Evolutionary conservation across 805 yeast species (phyloP), one percentile per base, ranked within the genome.

Genomic region (Nakazawaea holstii): DNA sequence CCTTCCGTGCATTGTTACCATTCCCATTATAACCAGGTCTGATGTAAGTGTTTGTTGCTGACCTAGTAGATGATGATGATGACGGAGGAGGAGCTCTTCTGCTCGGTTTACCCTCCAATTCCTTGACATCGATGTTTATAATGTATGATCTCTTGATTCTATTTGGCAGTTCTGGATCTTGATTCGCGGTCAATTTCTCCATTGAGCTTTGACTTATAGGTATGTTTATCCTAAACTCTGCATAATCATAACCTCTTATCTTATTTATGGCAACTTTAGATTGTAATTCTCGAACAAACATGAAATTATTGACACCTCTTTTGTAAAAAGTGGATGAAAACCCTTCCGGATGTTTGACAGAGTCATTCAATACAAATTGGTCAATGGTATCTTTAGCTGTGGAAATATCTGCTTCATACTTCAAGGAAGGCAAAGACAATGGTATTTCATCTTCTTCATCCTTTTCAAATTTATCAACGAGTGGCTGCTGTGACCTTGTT

Each of bases 281-380:
- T 49, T 73, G 79, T 28, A 74, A 56, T 51, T 74, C 79, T 49
- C 78, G 60, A 3, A 73, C 76, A 60, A 73, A 74, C 77, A 74
- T 73, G 52, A 74, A 74, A 52, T 71, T 70, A 49, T 72, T 73
- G n/a, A 63, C 63, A 3, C 76, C 76, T 40, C 78, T 56, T 41
- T 69, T 64, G 54, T 74, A 74, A 54, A 74, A 73, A 5, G 78
- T 74, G 1, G 78, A 73, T 2, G 77, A 64, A 43, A 73, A 74
- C 0, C 79, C 78, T 52, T 74, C 77, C 1, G 79, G 79, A 45
- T 70, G 39, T 20, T 39, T 48, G 26, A 30, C 26, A 3, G 42
- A 27, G 2, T 46, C 42, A 6, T n/a, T 15, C n/a, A 40, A 14
- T 14, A 46, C 42, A 31, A 41, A 46, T 10, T 15, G 14, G 2